phyloP scores from a whole-genome alignment of 768 basidiomycete species.

The Scleroderma citrinum region DNA sequence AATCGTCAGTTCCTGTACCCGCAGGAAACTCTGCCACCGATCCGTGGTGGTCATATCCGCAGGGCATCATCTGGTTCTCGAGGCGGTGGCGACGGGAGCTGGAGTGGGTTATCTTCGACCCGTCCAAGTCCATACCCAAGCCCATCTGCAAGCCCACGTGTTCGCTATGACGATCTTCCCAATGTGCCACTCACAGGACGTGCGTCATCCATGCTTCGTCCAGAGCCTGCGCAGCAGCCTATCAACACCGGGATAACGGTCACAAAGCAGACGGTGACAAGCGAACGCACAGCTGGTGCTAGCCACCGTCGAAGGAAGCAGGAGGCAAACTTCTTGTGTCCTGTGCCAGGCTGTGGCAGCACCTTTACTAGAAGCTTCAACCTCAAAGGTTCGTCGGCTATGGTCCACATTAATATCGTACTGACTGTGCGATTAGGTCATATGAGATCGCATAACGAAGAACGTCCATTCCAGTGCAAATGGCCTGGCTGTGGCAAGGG shows the following conservation, averaged over 20 bases:
- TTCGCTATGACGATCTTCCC: conserved; percentile 47
- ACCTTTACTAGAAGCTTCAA: conserved; percentile 94
- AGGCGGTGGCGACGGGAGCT: conserved; percentile 17
- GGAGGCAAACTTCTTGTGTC: conserved; percentile 81
- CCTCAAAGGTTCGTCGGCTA: conserved; percentile 59
- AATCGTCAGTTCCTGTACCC: conserved; percentile 40
- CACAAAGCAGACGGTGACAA: conserved; percentile 83
- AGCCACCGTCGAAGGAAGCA: conserved; percentile 82
- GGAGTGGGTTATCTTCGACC: conserved; percentile 31
- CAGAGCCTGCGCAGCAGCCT: conserved; percentile 5
- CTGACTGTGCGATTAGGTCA: conserved; percentile 51
- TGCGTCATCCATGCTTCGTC: conserved; percentile 11
- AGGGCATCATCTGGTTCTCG: conserved; percentile 38
- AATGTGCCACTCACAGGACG: conserved; percentile 21
- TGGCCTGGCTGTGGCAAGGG: conserved; percentile 95
- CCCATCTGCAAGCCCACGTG: conserved; percentile 59
- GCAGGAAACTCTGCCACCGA: conserved; percentile 29
- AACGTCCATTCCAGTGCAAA: conserved; percentile 91
- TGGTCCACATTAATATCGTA: conserved; percentile 6
- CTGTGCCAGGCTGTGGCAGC: conserved; percentile 76
- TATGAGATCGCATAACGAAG: conserved; percentile 89
- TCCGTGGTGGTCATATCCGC: conserved; percentile 38
- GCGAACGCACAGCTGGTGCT: conserved; percentile 82
- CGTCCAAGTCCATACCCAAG: conserved; percentile 62
- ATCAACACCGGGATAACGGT: conserved; percentile 19